A percentile compares a stretch with the other conserved stretches of the same genome.
Conservation (phyloP, 2,329 filamentous ascomycete species). For the Ophiostoma tasmaniense region DNA sequence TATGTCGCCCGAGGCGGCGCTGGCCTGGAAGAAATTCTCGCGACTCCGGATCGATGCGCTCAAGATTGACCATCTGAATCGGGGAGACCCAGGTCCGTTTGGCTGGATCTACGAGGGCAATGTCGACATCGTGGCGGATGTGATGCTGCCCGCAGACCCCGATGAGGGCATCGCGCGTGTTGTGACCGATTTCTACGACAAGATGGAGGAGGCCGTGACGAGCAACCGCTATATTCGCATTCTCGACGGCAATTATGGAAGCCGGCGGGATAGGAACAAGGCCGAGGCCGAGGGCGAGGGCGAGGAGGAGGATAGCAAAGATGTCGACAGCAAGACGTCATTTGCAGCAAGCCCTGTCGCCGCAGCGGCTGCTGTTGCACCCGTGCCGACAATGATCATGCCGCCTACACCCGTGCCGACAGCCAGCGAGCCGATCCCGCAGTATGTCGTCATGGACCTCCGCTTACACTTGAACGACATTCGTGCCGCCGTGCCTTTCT, state of each 20-base stretch:
- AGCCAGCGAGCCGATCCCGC: constrained; percentile 46
- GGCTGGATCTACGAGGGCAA: constrained; percentile 97
- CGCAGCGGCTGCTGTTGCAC: neutral
- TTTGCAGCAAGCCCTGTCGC: neutral
- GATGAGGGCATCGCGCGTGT: constrained; percentile 88
- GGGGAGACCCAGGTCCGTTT: constrained; percentile 86
- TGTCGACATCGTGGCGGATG: constrained; percentile 90
- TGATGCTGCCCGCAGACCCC: constrained; percentile 84
- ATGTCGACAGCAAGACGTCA: neutral
- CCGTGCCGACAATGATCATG: neutral
- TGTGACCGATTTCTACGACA: constrained; percentile 94
- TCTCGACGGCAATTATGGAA: constrained; percentile 36
- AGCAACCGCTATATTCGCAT: constrained; percentile 60
- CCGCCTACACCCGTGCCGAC: neutral
- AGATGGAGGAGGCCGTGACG: constrained; percentile 84
- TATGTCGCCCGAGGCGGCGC: constrained; percentile 15
- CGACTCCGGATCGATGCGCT: constrained; percentile 85
- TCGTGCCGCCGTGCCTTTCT: constrained; percentile 83
- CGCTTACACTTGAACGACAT: constrained; percentile 94
- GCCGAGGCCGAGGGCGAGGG: neutral
- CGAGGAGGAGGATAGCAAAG: neutral
- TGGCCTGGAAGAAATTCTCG: constrained; percentile 89
- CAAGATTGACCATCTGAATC: constrained; percentile 91
- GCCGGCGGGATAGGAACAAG: neutral
- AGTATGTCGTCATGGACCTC: constrained; percentile 87